Conservation (phyloP, 2,329 filamentous ascomycete genomes). For the Setomelanomma holmii region DNA sequence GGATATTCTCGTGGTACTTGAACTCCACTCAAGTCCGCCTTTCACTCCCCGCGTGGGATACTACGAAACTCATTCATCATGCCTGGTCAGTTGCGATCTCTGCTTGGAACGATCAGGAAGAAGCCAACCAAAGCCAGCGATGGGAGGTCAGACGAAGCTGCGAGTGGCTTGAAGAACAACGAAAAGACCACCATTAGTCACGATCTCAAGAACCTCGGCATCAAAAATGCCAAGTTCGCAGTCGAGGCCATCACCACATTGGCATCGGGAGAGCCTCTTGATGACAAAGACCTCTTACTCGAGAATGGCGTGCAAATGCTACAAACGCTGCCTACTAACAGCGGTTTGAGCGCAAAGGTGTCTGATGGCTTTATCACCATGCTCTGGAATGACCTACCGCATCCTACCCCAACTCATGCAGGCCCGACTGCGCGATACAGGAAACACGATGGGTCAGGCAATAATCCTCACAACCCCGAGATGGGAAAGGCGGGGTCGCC, state of each 20-base stretch:
- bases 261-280: conserved; percentile 67
- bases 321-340: conserved; percentile 58
- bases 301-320: conserved; percentile 63
- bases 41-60: conserved; percentile 1
- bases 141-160: conserved; percentile 49
- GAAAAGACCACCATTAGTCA: conserved; percentile 44
- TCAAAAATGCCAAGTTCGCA: conserved; percentile 51
- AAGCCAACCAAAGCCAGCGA: conserved; percentile 58
- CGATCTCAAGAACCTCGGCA: conserved; percentile 65
- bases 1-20: conserved; percentile 4
- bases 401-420: conserved; percentile 57
- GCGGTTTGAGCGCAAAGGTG: conserved; percentile 56
- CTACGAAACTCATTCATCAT: conserved; percentile 20
- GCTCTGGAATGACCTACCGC: conserved; percentile 62
- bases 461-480: conserved; percentile 61
- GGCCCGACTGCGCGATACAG: conserved; percentile 56
- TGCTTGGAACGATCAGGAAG: conserved; percentile 55
- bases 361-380: conserved; percentile 61
- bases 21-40: background rate
- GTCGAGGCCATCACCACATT: conserved; percentile 69
- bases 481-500: conserved; percentile 62
- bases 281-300: conserved; percentile 61
- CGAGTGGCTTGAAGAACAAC: conserved; percentile 26
- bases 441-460: conserved; percentile 47
- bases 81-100: conserved; percentile 49